Evolutionary conservation across 192 early-diverging fungal genomes (phyloP).

Genomic region (Podochytrium sp.): DNA sequence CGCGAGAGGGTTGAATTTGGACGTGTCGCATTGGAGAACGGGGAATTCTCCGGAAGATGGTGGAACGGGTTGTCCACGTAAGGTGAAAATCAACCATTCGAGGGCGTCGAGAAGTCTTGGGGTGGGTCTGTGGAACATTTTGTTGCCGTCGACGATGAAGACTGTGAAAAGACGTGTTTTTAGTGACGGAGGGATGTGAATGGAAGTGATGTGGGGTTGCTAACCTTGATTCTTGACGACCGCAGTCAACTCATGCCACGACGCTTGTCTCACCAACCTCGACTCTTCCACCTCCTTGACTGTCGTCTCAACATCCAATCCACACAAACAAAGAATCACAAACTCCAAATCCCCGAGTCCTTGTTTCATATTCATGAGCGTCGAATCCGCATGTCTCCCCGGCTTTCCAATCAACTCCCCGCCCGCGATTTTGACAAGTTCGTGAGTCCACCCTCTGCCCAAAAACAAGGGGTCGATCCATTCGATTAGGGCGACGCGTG

Average conservation of each 20-base stretch:
- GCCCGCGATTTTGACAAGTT: constrained; percentile 37
- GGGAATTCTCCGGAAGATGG: neutral
- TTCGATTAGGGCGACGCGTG: constrained; percentile 34
- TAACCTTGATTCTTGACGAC: constrained; percentile 7
- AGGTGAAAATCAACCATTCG: constrained; percentile 30
- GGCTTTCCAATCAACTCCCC: neutral
- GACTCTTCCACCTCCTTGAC: constrained; percentile 28
- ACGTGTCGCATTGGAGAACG: neutral
- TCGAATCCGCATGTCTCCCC: neutral
- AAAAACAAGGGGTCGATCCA: constrained; percentile 46
- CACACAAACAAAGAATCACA: constrained; percentile 37
- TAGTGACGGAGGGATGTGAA: too few relatives aligned
- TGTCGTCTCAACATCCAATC: constrained; percentile 32
- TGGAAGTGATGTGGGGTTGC: too few relatives aligned
- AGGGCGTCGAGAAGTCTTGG: constrained; percentile 44
- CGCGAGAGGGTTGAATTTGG: neutral
- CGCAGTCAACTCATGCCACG: constrained; percentile 5
- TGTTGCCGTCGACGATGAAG: constrained; percentile 40
- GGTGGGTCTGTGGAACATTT: constrained; percentile 44
- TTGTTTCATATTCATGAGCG: neutral
- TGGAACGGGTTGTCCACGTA: neutral
- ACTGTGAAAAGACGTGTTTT: too few relatives aligned
- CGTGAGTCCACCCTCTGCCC: constrained; percentile 43
- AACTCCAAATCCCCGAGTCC: constrained; percentile 34
- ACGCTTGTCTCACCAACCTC: neutral